Evolutionary conservation across 192 early-diverging fungal genomes (phyloP), one percentile per base, ranked within the genome.

Genomic region (Backusella mclennaniae): DNA sequence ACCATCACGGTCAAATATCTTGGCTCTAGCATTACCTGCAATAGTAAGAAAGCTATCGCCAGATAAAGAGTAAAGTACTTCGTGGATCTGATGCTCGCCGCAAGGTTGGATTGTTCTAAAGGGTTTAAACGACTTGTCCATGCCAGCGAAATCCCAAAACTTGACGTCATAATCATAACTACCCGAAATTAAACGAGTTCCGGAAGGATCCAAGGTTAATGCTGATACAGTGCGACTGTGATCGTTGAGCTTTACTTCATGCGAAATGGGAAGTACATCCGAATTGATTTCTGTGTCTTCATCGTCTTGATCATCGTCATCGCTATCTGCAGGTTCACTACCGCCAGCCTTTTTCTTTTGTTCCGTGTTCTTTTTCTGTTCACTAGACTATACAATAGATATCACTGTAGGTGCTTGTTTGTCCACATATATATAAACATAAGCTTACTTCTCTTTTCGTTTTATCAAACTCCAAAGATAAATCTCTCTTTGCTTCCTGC

Each of bases 91-190:
- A 76, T 97, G 93, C 6, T 92, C 94, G 17, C 87, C 90, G 73
- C 86, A 89, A 1, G 96, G 92, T 67, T 95, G 91, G 46, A 98
- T 81, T 3, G 92, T 91, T 52, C 94, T 83, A 77, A 94, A 96
- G 7, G 96, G 90, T 72, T 87, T 84, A 53, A 92, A 90, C 1
- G 84, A 78, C 6, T 88, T 83, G 79, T 95, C 90, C 96, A 97
- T 98, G 12, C 90, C 91, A 38, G 91, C 85, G 86, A 99, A 99
- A 82, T 97, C 95, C 96, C 96, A 99, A 42, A 99, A 83, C 66
- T 93, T 93, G 39, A 97, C 76, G 59, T 88, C 87, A 44, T 93
- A 91, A 73, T 96, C 95, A 70, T 94, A 92, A 19, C 93, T 87
- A 73, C 95, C 96, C 8, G 93, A 91, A 21, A 92, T 86, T 0